phyloP scores from a whole-genome alignment of 495 filamentous ascomycete genomes.

The Emericellopsis terricola region DNA sequence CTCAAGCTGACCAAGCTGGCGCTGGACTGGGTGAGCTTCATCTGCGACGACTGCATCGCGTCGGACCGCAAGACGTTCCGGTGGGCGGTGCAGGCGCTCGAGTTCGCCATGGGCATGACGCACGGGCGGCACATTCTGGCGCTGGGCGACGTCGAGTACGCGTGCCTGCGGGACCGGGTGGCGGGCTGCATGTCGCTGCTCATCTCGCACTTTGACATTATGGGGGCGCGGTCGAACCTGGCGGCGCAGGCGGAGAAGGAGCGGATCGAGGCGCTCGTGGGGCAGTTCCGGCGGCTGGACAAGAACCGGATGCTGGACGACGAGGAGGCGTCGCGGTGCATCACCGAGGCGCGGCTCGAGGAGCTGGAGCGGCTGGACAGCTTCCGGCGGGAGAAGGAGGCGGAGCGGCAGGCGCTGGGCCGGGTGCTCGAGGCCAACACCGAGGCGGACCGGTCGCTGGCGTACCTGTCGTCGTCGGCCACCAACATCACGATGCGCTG shows the following conservation, averaged over 20 bases:
- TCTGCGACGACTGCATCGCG: slow-evolving; percentile 90
- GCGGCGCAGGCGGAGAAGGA: slow-evolving; percentile 71
- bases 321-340: slow-evolving; percentile 56
- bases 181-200: slow-evolving; percentile 94
- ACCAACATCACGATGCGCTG: slow-evolving; percentile 89
- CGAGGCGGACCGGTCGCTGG: slow-evolving; percentile 86
- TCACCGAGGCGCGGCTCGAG: slow-evolving; percentile 52
- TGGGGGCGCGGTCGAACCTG: slow-evolving; percentile 83
- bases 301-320: slow-evolving; percentile 65
- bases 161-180: slow-evolving; percentile 64
- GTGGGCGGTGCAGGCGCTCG: slow-evolving; percentile 87
- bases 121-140: slow-evolving; percentile 76
- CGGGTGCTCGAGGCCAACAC: slow-evolving; percentile 84
- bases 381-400: slow-evolving; percentile 52
- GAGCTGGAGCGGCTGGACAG: slow-evolving; percentile 63
- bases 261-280: slow-evolving; percentile 55
- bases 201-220: slow-evolving; percentile 97
- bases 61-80: slow-evolving; percentile 93
- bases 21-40: slow-evolving; percentile 92
- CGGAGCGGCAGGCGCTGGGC: slow-evolving; percentile 80
- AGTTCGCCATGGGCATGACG: slow-evolving; percentile 96
- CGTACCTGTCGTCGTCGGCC: slow-evolving; percentile 79
- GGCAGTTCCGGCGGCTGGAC: slow-evolving; percentile 57
- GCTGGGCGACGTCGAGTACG: slow-evolving; percentile 74
- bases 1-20: slow-evolving; percentile 81